Percentiles rank a stretch among this genome's conserved stretches.
These are phyloP conservation scores for Tripidium arundinaceum DNA, from an alignment of 202 grass and related monocot species.

Conservation along the genomic window DNA sequence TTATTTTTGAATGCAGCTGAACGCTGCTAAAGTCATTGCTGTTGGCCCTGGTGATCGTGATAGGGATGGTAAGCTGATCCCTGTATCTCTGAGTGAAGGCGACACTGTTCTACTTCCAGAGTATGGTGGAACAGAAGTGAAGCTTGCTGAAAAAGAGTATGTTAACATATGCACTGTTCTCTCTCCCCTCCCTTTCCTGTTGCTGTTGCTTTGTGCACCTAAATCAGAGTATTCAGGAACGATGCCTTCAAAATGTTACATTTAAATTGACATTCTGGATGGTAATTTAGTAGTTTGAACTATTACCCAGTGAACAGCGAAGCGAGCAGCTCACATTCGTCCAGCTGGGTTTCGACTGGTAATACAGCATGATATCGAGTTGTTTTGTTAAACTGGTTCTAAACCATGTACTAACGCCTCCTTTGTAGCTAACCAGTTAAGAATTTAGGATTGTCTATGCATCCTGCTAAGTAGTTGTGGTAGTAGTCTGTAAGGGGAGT, in stretches of 20 bases:
- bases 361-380: not conserved
- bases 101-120: slow-evolving; percentile 69
- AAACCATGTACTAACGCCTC: not conserved
- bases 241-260: not conserved
- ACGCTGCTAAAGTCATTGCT: slow-evolving; percentile 63
- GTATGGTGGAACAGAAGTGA: slow-evolving; percentile 75
- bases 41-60: slow-evolving; percentile 66
- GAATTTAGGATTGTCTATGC: not conserved
- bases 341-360: not conserved
- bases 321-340: not conserved
- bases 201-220: not conserved
- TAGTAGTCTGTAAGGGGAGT: not conserved
- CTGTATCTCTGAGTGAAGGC: slow-evolving; percentile 68
- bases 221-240: not conserved
- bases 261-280: not conserved
- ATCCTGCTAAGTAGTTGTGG: not conserved
- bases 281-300: not conserved
- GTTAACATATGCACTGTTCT: not conserved
- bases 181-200: not conserved
- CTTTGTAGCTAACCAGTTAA: not conserved
- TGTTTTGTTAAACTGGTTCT: too few relatives aligned
- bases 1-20: slow-evolving; percentile 42
- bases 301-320: not conserved
- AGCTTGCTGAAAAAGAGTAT: slow-evolving; percentile 73
- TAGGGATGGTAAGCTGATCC: slow-evolving; percentile 59